A percentile compares a stretch with the other conserved stretches of the same genome.
Conservation (phyloP, 202 grass and related monocot genomes). For the Hordeum pubiflorum region DNA sequence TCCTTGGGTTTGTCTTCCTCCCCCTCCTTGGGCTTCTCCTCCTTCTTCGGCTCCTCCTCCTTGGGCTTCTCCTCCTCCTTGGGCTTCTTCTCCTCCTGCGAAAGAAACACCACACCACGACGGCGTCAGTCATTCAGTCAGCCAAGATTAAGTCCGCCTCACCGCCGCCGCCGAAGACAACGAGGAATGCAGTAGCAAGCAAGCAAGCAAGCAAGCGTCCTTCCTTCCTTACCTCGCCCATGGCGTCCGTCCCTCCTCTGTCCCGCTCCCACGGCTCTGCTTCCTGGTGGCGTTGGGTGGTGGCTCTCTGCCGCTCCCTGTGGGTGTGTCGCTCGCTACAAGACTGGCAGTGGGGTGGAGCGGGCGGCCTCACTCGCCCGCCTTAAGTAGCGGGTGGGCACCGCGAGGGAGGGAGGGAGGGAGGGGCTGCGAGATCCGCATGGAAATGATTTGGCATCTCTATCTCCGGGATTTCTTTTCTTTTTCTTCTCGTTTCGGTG, state of each 20-base stretch:
- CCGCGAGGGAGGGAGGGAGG: not conserved
- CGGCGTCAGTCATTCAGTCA: not conserved
- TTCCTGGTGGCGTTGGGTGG: not conserved
- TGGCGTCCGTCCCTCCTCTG: not conserved
- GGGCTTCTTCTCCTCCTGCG: conserved; percentile 36
- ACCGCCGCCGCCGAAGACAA: rapidly evolving
- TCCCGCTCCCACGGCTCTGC: not conserved
- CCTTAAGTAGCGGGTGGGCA: conserved; percentile 32
- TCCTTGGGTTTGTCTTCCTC: conserved; percentile 37
- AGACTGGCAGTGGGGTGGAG: not conserved
- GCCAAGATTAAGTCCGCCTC: not conserved
- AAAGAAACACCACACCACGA: not conserved
- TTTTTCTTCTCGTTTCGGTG: not conserved
- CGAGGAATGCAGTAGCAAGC: not conserved
- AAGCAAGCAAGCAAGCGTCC: not conserved
- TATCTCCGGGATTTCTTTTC: not conserved
- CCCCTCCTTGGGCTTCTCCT: conserved; percentile 35
- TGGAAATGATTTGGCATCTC: conserved; percentile 29
- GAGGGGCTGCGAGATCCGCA: conserved; percentile 21
- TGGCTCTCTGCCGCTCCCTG: not conserved
- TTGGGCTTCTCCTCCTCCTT: not conserved
- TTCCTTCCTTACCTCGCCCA: not conserved
- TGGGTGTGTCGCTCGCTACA: not conserved
- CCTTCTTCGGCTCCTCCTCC: conserved; percentile 6
- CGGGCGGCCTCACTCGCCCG: conserved; percentile 1